Evolutionary conservation across 2,329 filamentous ascomycete species (phyloP), one percentile per base, ranked within the genome.

Genomic region (Neocucurbitaria cava): DNA sequence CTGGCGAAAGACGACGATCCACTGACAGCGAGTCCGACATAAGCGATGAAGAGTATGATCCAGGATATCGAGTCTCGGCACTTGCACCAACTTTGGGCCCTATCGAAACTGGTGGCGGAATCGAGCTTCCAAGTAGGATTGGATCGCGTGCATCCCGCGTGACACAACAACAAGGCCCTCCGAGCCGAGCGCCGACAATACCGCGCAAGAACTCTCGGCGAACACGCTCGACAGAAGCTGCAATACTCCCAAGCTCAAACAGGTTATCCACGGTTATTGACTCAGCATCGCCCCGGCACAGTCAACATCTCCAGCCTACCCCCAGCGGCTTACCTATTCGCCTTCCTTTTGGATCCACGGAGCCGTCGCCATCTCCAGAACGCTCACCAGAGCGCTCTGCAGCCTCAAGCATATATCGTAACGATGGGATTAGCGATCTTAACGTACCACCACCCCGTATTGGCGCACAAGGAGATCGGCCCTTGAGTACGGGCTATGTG

Each of bases 121-220:
- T 91, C 52, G 85, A 86, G 21, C 69, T 90, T 26, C 87, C 87
- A 2, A 89, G 85, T 68, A 82, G 88, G 21, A 78, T 84, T 38
- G 83, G 83, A 15, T 89, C 87, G 2, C 85, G 83, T 59, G 82
- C 82, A 18, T 87, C 80, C 15, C 69, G 62, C n/a, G 46, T 56
- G 1, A 68, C 72, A 13, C 61, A 64, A 33, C 49, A 53, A 11
- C 54, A 41, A 36, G 62, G 58, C 2, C 47, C 58, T 7, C 64
- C 64, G 23, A 66, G 55, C 28, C 78, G 77, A 53, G 64, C 73
- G 46, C 70, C 76, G 62, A 79, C 59, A 45, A 76, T 92, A 28
- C 89, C 90, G 2, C 83, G 89, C 26, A 91, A 89, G 76, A 92
- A 88, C 70, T 92, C 90, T 0, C 87, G 69, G 38, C 60, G 74